Percentiles rank a stretch among this genome's conserved stretches.
Evolutionary conservation across 2,329 filamentous ascomycete species (phyloP).

Genomic region (Colletotrichum phormii): DNA sequence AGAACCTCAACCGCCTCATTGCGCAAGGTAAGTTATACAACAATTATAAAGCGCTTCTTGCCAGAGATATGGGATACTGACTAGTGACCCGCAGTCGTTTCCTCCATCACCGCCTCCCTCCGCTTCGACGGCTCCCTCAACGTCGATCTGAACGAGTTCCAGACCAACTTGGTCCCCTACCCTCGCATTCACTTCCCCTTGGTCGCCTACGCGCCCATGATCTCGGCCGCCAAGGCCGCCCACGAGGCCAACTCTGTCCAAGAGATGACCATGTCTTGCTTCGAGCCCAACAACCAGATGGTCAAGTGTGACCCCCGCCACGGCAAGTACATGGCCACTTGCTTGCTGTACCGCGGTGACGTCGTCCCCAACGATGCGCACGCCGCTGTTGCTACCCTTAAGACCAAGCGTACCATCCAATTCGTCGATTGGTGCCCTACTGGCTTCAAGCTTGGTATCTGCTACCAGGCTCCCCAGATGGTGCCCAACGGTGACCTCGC

Average conservation of each 20-base stretch:
- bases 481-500: conserved; percentile 97
- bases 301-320: conserved; percentile 99
- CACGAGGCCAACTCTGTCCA: conserved; percentile 98
- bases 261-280: conserved; percentile 99
- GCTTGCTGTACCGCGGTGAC: conserved; percentile 97
- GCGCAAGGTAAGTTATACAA: conserved; percentile 77
- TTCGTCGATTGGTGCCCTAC: conserved; percentile 99
- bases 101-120: conserved; percentile 97
- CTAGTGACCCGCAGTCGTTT: conserved; percentile 75
- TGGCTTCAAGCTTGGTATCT: conserved; percentile 99
- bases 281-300: conserved; percentile 99
- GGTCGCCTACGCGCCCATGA: conserved; percentile 93
- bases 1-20: conserved; percentile 99
- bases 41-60: neutral
- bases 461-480: conserved; percentile 97
- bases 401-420: conserved; percentile 99
- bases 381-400: conserved; percentile 91
- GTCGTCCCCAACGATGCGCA: conserved; percentile 97
- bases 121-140: conserved; percentile 99
- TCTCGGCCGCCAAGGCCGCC: conserved; percentile 93
- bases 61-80: conserved; percentile 40
- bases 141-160: conserved; percentile 99
- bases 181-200: conserved; percentile 99
- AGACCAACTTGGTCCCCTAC: conserved; percentile 99
- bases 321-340: conserved; percentile 99